phyloP scores from a whole-genome alignment of 1,284 basidiomycete genomes.

The Porogramme epimiltina region DNA sequence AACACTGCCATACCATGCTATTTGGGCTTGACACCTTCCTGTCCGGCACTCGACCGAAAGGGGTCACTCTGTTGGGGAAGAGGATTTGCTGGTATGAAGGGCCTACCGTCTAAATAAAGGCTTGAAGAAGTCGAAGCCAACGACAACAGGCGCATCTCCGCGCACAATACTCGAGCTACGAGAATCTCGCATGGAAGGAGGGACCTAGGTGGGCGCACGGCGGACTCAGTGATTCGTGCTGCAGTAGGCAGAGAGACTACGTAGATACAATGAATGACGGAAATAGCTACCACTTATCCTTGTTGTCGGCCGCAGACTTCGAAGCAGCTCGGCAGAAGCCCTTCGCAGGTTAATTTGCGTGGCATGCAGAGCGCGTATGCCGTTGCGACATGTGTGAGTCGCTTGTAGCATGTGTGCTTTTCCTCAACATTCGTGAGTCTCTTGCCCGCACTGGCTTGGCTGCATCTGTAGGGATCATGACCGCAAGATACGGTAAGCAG shows the following conservation, averaged over 20 bases:
- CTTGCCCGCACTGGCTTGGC: too few relatives aligned
- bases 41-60: too few relatives aligned
- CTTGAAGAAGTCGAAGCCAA: not conserved
- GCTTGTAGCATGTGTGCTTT: not conserved
- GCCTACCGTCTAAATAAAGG: conserved; percentile 13
- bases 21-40: too few relatives aligned
- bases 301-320: conserved; percentile 32
- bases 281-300: conserved; percentile 31
- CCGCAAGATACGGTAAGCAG: conserved; percentile 14
- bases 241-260: not conserved
- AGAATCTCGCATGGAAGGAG: not conserved
- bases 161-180: too few relatives aligned
- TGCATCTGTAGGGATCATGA: conserved; percentile 1
- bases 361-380: conserved; percentile 44
- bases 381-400: conserved; percentile 1
- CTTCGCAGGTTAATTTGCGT: conserved; percentile 44
- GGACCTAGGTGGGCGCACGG: not conserved
- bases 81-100: too few relatives aligned
- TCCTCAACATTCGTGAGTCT: too few relatives aligned
- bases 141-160: too few relatives aligned
- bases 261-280: not conserved
- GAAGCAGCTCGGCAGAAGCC: conserved; percentile 33
- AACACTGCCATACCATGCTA: too few relatives aligned
- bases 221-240: not conserved
- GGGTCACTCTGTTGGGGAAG: too few relatives aligned